phyloP scores from a whole-genome alignment of 164 flowering plant species.

The Aristolochia fimbriata region DNA sequence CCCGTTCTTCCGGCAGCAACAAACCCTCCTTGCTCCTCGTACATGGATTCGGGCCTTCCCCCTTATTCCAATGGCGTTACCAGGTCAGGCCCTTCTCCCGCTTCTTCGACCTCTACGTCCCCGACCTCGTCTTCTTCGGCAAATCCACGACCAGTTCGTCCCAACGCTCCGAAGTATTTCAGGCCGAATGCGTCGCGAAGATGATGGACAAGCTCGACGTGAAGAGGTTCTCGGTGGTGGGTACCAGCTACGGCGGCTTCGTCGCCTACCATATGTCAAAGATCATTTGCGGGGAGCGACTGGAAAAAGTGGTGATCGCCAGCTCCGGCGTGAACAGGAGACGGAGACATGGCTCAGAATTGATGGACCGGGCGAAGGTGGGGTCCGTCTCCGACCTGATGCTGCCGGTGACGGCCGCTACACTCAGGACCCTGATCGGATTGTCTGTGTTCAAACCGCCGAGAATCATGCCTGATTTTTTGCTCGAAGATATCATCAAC shows the following conservation, averaged over 20 bases:
- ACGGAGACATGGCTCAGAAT: constrained; percentile 23
- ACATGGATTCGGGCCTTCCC: constrained; percentile 58
- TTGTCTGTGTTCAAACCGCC: constrained; percentile 22
- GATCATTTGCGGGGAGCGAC: constrained; percentile 38
- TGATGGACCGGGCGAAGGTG: constrained; percentile 34
- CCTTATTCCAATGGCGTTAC: constrained; percentile 49
- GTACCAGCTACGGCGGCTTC: constrained; percentile 30
- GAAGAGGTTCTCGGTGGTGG: constrained; percentile 20
- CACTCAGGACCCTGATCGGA: constrained; percentile 27
- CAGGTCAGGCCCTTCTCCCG: constrained; percentile 33
- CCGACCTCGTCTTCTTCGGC: constrained; percentile 76
- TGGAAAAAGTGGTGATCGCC: constrained; percentile 65
- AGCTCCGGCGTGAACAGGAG: constrained; percentile 55
- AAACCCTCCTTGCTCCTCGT: constrained; percentile 34
- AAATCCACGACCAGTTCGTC: constrained; percentile 35
- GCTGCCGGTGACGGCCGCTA: constrained; percentile 41
- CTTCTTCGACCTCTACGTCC: constrained; percentile 53
- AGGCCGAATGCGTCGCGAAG: constrained; percentile 41
- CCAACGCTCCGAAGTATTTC: constrained; percentile 55
- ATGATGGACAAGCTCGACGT: constrained; percentile 39
- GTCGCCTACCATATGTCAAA: constrained; percentile 73
- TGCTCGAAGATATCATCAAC: constrained; percentile 37
- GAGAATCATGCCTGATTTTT: constrained; percentile 34
- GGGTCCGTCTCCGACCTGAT: constrained; percentile 36
- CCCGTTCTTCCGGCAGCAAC: constrained; percentile 7